phyloP scores from a whole-genome alignment of 371 early-diverging fungal genomes.

The Mortierella sp. region DNA sequence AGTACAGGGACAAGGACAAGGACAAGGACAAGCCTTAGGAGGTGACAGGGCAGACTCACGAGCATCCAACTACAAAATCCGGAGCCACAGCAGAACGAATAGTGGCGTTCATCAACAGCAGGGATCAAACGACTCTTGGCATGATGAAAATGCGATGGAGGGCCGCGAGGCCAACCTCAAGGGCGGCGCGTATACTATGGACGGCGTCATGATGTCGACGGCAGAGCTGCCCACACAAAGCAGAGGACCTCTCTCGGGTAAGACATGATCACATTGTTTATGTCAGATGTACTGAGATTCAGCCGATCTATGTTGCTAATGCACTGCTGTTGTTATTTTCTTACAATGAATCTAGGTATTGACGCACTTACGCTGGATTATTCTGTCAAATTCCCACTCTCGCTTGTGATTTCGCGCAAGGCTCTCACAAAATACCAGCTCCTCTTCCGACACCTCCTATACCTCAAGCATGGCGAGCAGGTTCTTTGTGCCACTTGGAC shows the following conservation, averaged over 20 bases:
- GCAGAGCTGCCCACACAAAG: slow-evolving; percentile 17
- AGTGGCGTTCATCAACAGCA: slow-evolving; percentile 23
- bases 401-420: slow-evolving; percentile 87
- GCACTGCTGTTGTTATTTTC: neutral
- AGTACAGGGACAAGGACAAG: slow-evolving; percentile 21
- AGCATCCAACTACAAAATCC: slow-evolving; percentile 17
- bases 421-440: slow-evolving; percentile 92
- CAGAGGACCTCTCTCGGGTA: slow-evolving; percentile 32
- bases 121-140: slow-evolving; percentile 37
- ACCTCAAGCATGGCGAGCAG: slow-evolving; percentile 89
- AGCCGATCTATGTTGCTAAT: neutral
- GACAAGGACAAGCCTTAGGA: neutral
- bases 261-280: neutral
- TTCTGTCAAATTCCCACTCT: slow-evolving; percentile 87
- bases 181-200: slow-evolving; percentile 33
- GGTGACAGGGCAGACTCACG: slow-evolving; percentile 30
- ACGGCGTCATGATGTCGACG: slow-evolving; percentile 26
- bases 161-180: neutral
- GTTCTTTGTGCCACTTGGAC: slow-evolving; percentile 82
- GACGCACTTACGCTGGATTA: slow-evolving; percentile 85
- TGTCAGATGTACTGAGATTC: neutral
- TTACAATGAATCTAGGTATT: slow-evolving; percentile 67
- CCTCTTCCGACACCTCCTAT: slow-evolving; percentile 89
- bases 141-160: slow-evolving; percentile 22
- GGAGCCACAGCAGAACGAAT: slow-evolving; percentile 34